Evolutionary conservation across 371 early-diverging fungal genomes (phyloP), one percentile per base, ranked within the genome.

Genomic region (Enterospora canceri): DNA sequence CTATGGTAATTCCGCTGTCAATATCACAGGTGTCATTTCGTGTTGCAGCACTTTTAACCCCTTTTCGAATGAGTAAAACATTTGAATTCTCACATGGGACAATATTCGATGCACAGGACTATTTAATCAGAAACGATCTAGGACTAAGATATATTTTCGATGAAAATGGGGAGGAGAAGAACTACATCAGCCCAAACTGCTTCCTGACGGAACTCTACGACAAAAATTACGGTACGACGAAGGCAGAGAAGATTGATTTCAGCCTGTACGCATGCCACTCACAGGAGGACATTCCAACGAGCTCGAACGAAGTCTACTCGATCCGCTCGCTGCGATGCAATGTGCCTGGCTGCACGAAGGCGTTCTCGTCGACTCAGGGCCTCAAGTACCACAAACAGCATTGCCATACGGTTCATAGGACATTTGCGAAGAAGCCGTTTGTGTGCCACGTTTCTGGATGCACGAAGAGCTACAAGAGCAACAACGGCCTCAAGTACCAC

Each of bases 401-500:
- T 33, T 79, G 81, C 16, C 81, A 81, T 60, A 53, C 67, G 28
- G 68, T 67, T 34, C 69, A 70, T 33, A 72, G 74, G 40, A 46
- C 69, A 29, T 67, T 68, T 40, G 62, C 63, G 77, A 85, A 70
- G 24, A 89, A 89, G 75, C 91, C 91, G 1, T 90, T 86, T 79
- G 82, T 83, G 26, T 92, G 93, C 76, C 83, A 85, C 12, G 83
- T 88, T 61, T 83, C 85, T 51, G 86, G 85, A n/a, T 92, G 93
- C 81, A 85, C 86, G 59, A 91, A 89, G 75, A 82, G 86, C 26
- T 94, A 93, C 83, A 94, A 93, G 83, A 93, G 92, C 79, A 80
- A 89, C 69, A 92, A 91, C 73, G 95, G 95, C 1, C 83, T 94
- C 65, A 90, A 91, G 78, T 91, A 91, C 75, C 91, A 91, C 72